Base-by-base conservation (phyloP, 495 filamentous ascomycete species). In the Melanomma pulvis-pyrius region DNA sequence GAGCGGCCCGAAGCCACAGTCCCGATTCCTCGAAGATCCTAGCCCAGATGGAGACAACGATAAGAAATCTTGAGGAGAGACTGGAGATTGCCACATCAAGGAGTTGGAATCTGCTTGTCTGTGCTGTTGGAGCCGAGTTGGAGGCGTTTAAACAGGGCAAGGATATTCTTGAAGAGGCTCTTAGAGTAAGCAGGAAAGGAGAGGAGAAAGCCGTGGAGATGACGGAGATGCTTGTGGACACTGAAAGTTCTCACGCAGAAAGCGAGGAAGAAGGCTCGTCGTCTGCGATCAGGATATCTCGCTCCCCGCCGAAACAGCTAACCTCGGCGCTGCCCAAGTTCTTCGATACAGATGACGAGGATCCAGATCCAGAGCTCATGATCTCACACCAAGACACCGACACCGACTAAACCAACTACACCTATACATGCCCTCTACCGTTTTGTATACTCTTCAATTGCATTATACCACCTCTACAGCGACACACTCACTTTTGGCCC, bases 91-190 rank as follows among this genome's bases (percentile, higher is more conserved):
- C 87, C 0, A 82, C 88, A 58, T 81, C 83, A 3, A 83, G 83
- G 59, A 83, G 86, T 7, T 98, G 94, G 94, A 97, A 90, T 44
- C 77, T 98, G 26, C 80, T 98, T 25, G 85, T 97, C 24, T 93
- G 89, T 61, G 92, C 90, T 61, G 87, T 97, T 63, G 89, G 92
- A 3, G 91, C 94, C 0, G 94, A 98, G 71, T 74, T 96, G 3
- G 90, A 93, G 68, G 93, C 96, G 8, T 86, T 97, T 57, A 81
- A 77, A 54, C 87, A 92, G 71, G 90, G 88, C 11, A 81, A 84
- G 59, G 77, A 77, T 1, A 82, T 96, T 66, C 78, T 98, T 53
- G 77, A 82, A 32, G 80, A 78, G 19, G 80, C 79, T 1, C 74
- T 91, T 19, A 61, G 61, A 29, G 30, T 52, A 21, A 56, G 9